phyloP scores from a whole-genome alignment of 2,329 filamentous ascomycete species.

The Lecanicillium sp. region DNA sequence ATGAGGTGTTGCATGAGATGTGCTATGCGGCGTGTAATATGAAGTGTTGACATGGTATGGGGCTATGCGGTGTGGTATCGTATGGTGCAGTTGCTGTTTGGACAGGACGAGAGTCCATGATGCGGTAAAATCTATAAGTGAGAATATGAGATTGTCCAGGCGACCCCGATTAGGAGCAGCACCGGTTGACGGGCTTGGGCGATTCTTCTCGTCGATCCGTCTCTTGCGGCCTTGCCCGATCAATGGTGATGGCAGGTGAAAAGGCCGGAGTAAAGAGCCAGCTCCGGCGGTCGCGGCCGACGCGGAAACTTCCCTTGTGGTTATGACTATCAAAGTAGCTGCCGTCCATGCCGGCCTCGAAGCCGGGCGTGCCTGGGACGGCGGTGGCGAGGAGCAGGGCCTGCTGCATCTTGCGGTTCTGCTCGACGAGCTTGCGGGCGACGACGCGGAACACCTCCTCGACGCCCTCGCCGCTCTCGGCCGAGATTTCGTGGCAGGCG shows the following conservation, averaged over 20 bases:
- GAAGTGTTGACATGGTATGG: no score
- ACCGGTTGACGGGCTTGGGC: conserved; percentile 16
- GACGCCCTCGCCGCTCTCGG: conserved; percentile 89
- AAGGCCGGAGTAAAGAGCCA: conserved; percentile 52
- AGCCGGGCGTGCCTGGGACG: conserved; percentile 40
- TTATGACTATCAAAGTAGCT: conserved; percentile 45
- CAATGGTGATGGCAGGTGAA: conserved; percentile 42
- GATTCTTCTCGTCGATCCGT: conserved; percentile 10
- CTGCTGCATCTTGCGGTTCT: conserved; percentile 56
- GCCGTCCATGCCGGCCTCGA: conserved; percentile 35
- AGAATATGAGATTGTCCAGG: no score
- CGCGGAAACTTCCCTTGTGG: conserved; percentile 43
- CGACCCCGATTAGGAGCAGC: conserved; percentile 15
- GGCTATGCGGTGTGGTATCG: no score
- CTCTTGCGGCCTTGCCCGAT: conserved; percentile 27
- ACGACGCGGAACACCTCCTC: conserved; percentile 86
- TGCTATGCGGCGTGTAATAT: no score
- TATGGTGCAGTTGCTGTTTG: no score
- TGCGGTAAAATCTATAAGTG: no score
- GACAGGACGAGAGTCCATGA: no score
- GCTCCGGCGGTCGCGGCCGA: conserved; percentile 49
- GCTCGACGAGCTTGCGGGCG: conserved; percentile 54
- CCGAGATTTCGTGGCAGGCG: conserved; percentile 93
- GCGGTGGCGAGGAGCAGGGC: conserved; percentile 48
- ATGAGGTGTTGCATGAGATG: no score